Conservation (phyloP, 139 green algal genomes). For the Pleodorina starrii region DNA sequence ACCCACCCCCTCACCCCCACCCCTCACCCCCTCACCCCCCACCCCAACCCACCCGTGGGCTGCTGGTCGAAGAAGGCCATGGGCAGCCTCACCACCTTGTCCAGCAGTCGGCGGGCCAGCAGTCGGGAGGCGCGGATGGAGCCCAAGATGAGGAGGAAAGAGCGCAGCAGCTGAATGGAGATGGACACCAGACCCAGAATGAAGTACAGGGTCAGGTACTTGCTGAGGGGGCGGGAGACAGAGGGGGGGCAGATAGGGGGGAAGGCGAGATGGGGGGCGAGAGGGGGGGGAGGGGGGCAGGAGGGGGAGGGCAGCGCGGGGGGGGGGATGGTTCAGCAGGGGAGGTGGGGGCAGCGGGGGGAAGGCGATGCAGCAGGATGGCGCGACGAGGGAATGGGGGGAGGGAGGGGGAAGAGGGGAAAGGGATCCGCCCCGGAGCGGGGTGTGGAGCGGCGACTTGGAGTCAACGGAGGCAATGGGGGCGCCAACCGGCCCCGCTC, state of each 20-base stretch:
- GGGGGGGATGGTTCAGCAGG: too few species aligned
- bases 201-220: conserved; percentile 78
- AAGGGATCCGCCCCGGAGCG: too few species aligned
- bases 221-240: conserved; percentile 1
- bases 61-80: conserved; percentile 94
- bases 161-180: conserved; percentile 42
- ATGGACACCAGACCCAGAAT: conserved; percentile 76
- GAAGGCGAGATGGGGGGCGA: too few species aligned
- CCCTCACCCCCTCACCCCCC: background rate
- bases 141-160: conserved; percentile 63
- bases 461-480: too few species aligned
- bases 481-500: too few species aligned
- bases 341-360: too few species aligned
- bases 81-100: conserved; percentile 81
- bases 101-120: conserved; percentile 64
- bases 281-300: background rate
- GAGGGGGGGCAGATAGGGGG: background rate
- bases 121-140: conserved; percentile 61
- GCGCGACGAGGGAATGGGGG: too few species aligned
- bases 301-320: too few species aligned
- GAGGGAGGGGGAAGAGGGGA: too few species aligned
- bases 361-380: too few species aligned
- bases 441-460: too few species aligned
- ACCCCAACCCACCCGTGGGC: conserved; percentile 67
- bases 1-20: background rate